Evolutionary conservation across 352 stramenopile species (phyloP).

Genomic region (Phytophthora ohioensis): DNA sequence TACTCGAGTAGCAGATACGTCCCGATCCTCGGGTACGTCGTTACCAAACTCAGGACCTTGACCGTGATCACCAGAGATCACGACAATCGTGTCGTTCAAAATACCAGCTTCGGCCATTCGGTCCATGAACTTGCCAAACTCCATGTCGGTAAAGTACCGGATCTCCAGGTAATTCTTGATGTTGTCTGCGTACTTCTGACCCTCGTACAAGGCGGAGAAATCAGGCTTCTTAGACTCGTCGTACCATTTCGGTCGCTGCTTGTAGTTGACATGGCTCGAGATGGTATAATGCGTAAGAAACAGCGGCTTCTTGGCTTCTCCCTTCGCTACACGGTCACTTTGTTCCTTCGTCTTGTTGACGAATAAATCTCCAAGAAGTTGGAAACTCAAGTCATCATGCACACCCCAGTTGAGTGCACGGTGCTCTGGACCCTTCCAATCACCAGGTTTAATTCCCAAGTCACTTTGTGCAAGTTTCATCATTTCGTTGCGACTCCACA

Average conservation of each 20-base stretch:
- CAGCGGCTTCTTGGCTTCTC: conserved; percentile 49
- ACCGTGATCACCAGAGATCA: conserved; percentile 63
- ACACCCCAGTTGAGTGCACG: conserved; percentile 49
- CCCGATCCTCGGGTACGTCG: conserved; percentile 34
- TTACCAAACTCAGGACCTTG: conserved; percentile 51
- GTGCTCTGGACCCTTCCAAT: conserved; percentile 40
- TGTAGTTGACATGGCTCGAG: conserved; percentile 58
- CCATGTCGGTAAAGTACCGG: conserved; percentile 61
- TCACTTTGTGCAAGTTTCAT: conserved; percentile 44
- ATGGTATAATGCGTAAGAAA: conserved; percentile 74
- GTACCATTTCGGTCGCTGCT: conserved; percentile 51
- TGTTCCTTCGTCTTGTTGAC: conserved; percentile 56
- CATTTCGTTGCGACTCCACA: conserved; percentile 49
- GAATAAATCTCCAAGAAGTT: conserved; percentile 56
- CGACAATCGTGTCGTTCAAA: conserved; percentile 63
- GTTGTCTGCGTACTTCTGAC: conserved; percentile 29
- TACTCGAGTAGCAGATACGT: conserved; percentile 47
- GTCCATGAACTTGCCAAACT: conserved; percentile 64
- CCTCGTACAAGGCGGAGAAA: conserved; percentile 49
- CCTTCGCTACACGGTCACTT: conserved; percentile 22
- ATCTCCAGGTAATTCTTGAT: conserved; percentile 57
- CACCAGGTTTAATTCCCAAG: conserved; percentile 41
- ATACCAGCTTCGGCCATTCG: conserved; percentile 50
- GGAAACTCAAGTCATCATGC: conserved; percentile 64
- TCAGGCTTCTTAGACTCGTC: conserved; percentile 42